Base-by-base conservation (phyloP, 768 basidiomycete species). In the Russula sp. region DNA sequence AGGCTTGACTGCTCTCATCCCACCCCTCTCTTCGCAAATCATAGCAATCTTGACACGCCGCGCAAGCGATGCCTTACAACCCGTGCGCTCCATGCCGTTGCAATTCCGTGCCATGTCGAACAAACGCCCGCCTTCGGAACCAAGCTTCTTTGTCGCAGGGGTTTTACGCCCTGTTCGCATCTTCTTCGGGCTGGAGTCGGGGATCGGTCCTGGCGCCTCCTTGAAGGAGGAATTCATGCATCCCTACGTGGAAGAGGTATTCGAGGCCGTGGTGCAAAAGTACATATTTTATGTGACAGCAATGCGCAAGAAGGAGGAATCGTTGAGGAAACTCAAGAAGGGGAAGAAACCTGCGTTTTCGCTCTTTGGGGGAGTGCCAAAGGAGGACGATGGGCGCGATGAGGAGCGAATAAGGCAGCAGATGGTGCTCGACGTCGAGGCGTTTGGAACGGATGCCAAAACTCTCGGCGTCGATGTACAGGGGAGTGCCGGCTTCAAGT, bases 271-370 rank as follows among this genome's bases (percentile, higher is more conserved):
- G 39, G 80, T 82, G 25, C 84, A 85, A 68, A 82, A 82, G 86
- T 87, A 66, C 60, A 83, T 87, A 13, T 79, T 81, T 59, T 88
- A 91, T 69, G 78, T 98, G 25, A 78, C 84, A 10, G 82, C 84
- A 0, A 93, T 95, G 82, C 90, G 86, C 72, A 96, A 96, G 77
- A 92, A 92, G 8, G 93, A 98, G 65, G 93, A 94, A 70, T 88
- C 91, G 11, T 75, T 98, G 29, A 79, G 87, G 42, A 82, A 90
- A 41, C 79, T 96, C 67, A 93, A 94, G 70, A 96, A 90, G 72
- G 88, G 89, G 47, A 92, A 90, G 69, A 91, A 87, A 66, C 76
- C 78, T 0, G 78, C 85, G 0, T 89, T 92, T 72, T 90, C 91
- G 4, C 77, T 97, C 29, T 97, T 98, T 68, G 82, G 88, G 34